Evolutionary conservation across 2,329 filamentous ascomycete species (phyloP), one percentile per base, ranked within the genome.

Genomic region (Coniochaeta ligniaria): DNA sequence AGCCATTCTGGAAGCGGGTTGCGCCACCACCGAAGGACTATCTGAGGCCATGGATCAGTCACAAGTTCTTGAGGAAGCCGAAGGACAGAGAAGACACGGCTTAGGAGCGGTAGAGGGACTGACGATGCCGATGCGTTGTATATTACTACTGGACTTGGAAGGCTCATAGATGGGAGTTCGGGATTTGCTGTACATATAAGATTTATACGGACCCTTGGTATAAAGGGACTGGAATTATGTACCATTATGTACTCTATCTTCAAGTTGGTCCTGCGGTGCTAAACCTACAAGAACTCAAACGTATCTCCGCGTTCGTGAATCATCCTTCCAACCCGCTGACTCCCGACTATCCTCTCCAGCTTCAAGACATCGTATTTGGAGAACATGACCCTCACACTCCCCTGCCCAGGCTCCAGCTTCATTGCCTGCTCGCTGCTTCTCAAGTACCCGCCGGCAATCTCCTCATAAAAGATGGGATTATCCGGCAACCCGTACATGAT

Each of bases 401-500:
- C 90, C 63, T 84, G 80, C 6, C 81, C 86, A 59, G 78, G 81
- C 72, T 80, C 83, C 64, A 83, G 73, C 69, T 72, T 79, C 67
- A 80, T 71, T 64, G 83, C 80, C 68, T 81, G 80, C 73, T 82
- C 83, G 74, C 78, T 89, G 74, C 74, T 79, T 66, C 71, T 82
- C 60, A 94, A 73, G 68, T 84, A 92, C 0, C 81, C 87, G 3
- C 85, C 89, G 0, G 89, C 84, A 59, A 94, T 80, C 76, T 96
- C 92, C 43, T 82, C 80, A 72, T 94, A 96, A 68, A 95, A 94
- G 22, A 83, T 72, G 28, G 90, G 89, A 71, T 97, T 96, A 68
- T 98, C 94, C 0, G 95, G 95, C 35, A 97, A 74, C 1, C 88
- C 90, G 72, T 98, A 98, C 80, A 96, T 89, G 58, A 97, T 82